These are phyloP conservation scores for Hypomontagnella monticulosa DNA, from an alignment of 495 filamentous ascomycete genomes.

Conservation along the genomic window DNA sequence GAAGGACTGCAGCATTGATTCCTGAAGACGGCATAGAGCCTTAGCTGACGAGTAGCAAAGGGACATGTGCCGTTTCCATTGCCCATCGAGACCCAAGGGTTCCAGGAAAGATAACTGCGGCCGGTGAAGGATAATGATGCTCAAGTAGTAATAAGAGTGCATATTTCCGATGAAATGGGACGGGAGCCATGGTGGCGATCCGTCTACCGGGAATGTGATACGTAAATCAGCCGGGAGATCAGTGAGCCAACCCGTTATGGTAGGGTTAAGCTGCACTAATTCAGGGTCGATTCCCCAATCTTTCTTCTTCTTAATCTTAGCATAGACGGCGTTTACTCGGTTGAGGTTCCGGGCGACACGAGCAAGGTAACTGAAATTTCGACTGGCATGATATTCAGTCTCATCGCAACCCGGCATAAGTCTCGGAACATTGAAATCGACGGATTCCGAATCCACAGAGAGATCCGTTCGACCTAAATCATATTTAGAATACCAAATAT, in stretches of 20 bases:
- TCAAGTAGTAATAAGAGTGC: constrained; percentile 91
- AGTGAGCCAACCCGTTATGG: constrained; percentile 76
- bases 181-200: constrained; percentile 83
- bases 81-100: constrained; percentile 73
- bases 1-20: constrained; percentile 80
- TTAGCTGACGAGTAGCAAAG: constrained; percentile 89
- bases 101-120: constrained; percentile 85
- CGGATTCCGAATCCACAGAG: constrained; percentile 75
- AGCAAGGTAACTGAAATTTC: constrained; percentile 84
- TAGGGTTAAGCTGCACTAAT: constrained; percentile 79
- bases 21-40: constrained; percentile 88
- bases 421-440: constrained; percentile 76
- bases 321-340: constrained; percentile 77
- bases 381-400: constrained; percentile 77
- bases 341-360: constrained; percentile 81
- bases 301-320: constrained; percentile 80
- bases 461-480: constrained; percentile 81
- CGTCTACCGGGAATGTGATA: constrained; percentile 79
- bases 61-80: constrained; percentile 89
- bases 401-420: constrained; percentile 74
- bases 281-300: constrained; percentile 91
- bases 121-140: constrained; percentile 86
- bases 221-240: constrained; percentile 83
- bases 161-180: constrained; percentile 93
- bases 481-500: constrained; percentile 43